Base-by-base conservation (phyloP, 2,329 filamentous ascomycete species). In the Metarhizium album region DNA sequence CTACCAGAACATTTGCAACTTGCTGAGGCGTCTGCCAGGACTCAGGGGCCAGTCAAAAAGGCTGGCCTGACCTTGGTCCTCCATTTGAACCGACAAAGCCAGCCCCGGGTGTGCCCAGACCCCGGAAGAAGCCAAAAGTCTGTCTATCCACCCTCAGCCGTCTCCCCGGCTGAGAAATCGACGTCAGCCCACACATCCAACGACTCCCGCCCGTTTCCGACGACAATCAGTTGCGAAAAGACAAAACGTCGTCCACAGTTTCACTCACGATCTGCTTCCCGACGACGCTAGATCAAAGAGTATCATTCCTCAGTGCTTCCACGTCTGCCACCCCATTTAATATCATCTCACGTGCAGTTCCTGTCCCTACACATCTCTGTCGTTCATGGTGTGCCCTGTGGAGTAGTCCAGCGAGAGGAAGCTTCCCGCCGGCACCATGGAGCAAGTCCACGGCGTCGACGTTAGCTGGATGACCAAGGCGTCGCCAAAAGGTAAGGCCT, bases 381-480 rank as follows among this genome's bases (percentile, higher is more conserved):
- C 35, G 42, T 45, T 29, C 46, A 51, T 53, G 46, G n/a, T 49
- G 22, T 24, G 29, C 31, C 16, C 38, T 33, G 27, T 5, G 13
- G 8, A 18, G 35, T 51, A 37, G 23, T 35, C 33, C 40, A 42
- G 24, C 48, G 33, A 47, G 24, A 22, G 35, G 48, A n/a, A 53
- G 42, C 45, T 46, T 42, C 23, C 42, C 47, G 33, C 49, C n/a
- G 46, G 47, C 64, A 73, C 58, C 54, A 91, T 91, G 87, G 87
- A 91, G 70, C 83, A 86, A 60, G 80, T 87, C 57, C 83, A 89
- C 66, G 84, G 84, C 58, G 80, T 94, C 62, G 89, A 95, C 70
- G 88, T 94, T 63, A 90, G 86, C 69, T 95, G 89, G 89, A 86
- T 94, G 74, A 78, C 78, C 59, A 86, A 93, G 69, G 86, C 87